Conservation (phyloP, 2,329 filamentous ascomycete species). For the Xylariaceae sp. region DNA sequence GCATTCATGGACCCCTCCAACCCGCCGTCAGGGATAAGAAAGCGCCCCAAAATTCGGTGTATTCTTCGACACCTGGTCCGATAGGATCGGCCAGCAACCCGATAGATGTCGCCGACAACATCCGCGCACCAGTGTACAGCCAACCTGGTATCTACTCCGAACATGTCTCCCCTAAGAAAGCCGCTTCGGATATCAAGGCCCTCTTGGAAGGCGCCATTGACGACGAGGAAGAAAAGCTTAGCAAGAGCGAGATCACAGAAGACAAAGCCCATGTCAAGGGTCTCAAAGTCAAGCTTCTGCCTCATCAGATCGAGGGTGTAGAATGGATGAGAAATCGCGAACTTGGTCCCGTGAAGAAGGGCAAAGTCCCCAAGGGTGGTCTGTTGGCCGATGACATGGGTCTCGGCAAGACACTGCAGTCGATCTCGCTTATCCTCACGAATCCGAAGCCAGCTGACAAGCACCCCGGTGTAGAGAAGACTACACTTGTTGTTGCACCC, state of each 20-base stretch:
- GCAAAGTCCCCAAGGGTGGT: conserved; percentile 78
- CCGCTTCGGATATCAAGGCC: conserved; percentile 71
- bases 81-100: conserved; percentile 29
- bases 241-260: conserved; percentile 43
- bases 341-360: conserved; percentile 76
- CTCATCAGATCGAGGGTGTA: conserved; percentile 90
- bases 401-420: conserved; percentile 91
- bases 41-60: conserved; percentile 43
- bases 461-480: conserved; percentile 60
- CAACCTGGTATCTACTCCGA: conserved; percentile 44
- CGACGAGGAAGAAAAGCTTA: conserved; percentile 53
- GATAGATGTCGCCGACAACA: conserved; percentile 26
- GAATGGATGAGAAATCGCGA: conserved; percentile 95
- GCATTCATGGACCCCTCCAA: conserved; percentile 43
- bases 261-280: conserved; percentile 65
- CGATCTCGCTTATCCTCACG: conserved; percentile 78
- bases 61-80: conserved; percentile 39
- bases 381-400: conserved; percentile 98
- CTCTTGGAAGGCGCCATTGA: conserved; percentile 78
- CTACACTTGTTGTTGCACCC: conserved; percentile 87
- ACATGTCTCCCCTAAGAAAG: conserved; percentile 67
- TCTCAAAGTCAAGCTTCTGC: conserved; percentile 79
- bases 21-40: conserved; percentile 45
- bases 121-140: conserved; percentile 31
- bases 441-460: conserved; percentile 66